Evolutionary conservation across 805 yeast species (phyloP), one percentile per base, ranked within the genome.

Genomic region (Wickerhamomyces ciferrii): DNA sequence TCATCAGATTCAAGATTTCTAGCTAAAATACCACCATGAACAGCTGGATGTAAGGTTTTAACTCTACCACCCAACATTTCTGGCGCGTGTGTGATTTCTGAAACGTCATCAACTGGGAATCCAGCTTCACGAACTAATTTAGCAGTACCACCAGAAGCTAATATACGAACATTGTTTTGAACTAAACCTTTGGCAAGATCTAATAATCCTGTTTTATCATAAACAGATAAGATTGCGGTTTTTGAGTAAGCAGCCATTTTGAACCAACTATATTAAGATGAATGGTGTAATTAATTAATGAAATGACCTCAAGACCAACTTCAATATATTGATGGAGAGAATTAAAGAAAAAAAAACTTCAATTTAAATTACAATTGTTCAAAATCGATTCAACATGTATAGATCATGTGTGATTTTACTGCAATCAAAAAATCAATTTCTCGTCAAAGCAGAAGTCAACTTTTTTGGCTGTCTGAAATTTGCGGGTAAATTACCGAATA

Each of bases 31-130:
- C 96, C 96, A 60, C 96, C 99, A 68, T 94, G 99, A 51, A 94
- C 97, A 27, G 98, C 99, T 37, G 99, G 99, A 67, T 94, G 99
- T 60, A 94, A 76, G 49, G 99, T 94, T 75, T 94, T 94, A 59
- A 94, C 99, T 71, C 99, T 81, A 54, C 99, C 99, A 53, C 97
- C 96, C 57, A 94, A 77, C 96, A 94, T 94, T 71, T 94, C 99
- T 44, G 99, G 99, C 37, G 98, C 98, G 63, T 94, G 96, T 34
- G 99, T 94, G 66, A 94, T 89, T 49, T 94, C 67, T 37, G 95
- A 83, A 37, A 94, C 97, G 63, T 94, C 99, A 55, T 92, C 96
- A 17, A 94, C 98, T 40, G 96, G 92, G 81, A 94, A 92, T 13
- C 98, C 98, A 47, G 97, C 96, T 69, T 91, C 99, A 66, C 96